These are phyloP conservation scores for Daldinia childiae DNA, from an alignment of 495 filamentous ascomycete genomes.

Conservation along the genomic window DNA sequence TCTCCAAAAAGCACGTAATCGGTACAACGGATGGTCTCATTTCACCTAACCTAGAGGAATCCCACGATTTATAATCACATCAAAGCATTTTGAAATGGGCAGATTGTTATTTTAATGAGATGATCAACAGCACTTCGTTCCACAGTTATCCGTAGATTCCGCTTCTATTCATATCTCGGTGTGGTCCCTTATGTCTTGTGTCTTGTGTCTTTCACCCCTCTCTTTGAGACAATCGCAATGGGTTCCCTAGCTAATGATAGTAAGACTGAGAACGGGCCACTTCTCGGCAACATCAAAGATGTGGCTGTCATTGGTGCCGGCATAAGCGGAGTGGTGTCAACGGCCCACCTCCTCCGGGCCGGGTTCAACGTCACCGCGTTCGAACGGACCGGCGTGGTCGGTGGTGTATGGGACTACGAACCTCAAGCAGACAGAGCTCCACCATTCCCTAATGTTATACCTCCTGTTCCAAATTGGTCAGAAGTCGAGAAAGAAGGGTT, in stretches of 20 bases:
- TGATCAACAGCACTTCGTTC: background rate
- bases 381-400: constrained; percentile 66
- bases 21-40: constrained; percentile 26
- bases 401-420: constrained; percentile 75
- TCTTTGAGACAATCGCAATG: constrained; percentile 7
- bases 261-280: background rate
- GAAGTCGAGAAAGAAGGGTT: constrained; percentile 42
- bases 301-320: constrained; percentile 77
- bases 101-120: constrained; percentile 5
- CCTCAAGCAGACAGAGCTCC: constrained; percentile 66
- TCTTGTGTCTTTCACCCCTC: background rate
- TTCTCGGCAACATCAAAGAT: constrained; percentile 45
- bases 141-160: background rate
- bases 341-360: constrained; percentile 67
- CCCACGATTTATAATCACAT: constrained; percentile 32
- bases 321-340: constrained; percentile 71
- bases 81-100: constrained; percentile 12
- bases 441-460: constrained; percentile 62
- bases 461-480: constrained; percentile 48
- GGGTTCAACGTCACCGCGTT: constrained; percentile 71
- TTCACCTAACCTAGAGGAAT: background rate
- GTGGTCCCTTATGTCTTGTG: constrained; percentile 8
- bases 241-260: constrained; percentile 20
- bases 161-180: constrained; percentile 25
- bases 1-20: constrained; percentile 35